Conservation (phyloP, 805 yeast genomes). For the Ogataea allantospora region DNA sequence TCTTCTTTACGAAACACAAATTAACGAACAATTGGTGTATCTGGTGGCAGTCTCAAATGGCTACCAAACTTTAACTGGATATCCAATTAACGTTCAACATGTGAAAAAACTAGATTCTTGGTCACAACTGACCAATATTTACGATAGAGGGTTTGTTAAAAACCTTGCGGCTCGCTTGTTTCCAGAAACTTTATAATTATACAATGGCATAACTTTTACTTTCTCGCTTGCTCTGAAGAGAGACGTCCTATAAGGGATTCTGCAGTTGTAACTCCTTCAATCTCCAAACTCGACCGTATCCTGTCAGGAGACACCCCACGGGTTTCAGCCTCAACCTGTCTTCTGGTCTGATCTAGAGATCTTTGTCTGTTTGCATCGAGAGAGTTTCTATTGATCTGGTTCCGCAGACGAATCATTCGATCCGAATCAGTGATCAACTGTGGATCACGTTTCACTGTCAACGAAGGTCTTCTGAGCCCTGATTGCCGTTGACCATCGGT, state of each 20-base stretch:
- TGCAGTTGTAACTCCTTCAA: slow-evolving; percentile 38
- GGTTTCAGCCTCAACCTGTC: slow-evolving; percentile 21
- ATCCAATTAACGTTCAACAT: slow-evolving; percentile 4
- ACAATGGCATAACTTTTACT: slow-evolving; percentile 1
- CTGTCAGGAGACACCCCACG: slow-evolving; percentile 25
- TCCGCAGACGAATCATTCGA: slow-evolving; percentile 19
- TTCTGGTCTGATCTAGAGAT: slow-evolving; percentile 28
- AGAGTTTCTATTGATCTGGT: slow-evolving; percentile 19
- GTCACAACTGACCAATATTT: slow-evolving; percentile 41
- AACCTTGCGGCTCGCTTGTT: slow-evolving; percentile 39
- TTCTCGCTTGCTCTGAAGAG: slow-evolving; percentile 15
- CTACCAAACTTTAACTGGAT: slow-evolving; percentile 4
- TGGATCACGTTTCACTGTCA: slow-evolving; percentile 26
- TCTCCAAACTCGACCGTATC: slow-evolving; percentile 38
- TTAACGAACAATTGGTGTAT: background rate
- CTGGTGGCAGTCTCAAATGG: slow-evolving; percentile 1
- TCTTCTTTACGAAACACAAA: slow-evolving; percentile 27
- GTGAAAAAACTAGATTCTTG: slow-evolving; percentile 21
- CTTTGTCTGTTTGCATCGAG: slow-evolving; percentile 21
- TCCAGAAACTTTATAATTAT: slow-evolving; percentile 19
- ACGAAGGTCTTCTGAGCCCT: slow-evolving; percentile 23
- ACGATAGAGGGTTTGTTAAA: slow-evolving; percentile 47
- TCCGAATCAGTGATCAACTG: slow-evolving; percentile 24
- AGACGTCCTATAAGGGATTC: slow-evolving; percentile 32
- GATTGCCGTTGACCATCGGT: slow-evolving; percentile 19